Base-by-base conservation (phyloP, 495 filamentous ascomycete genomes). In the Aspergillus hancockii region DNA sequence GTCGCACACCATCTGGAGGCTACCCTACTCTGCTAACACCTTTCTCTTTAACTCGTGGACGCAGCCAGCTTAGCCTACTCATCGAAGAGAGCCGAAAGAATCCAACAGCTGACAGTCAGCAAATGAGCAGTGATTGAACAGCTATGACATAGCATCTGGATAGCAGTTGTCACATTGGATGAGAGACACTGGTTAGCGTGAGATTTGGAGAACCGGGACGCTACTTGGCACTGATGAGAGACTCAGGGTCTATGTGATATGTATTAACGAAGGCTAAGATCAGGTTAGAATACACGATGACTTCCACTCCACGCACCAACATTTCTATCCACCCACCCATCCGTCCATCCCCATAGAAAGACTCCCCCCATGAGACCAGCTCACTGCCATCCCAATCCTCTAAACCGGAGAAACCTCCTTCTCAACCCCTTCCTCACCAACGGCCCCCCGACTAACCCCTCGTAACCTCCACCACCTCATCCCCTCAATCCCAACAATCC, bases 401-500 rank as follows among this genome's bases (percentile, higher is more conserved):
- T 38, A 47, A 47, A 5, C 43, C 3, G 43, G 43, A 47, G 43
- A 23, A 47, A 23, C 18, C 5, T 47, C 19, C 41, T 61, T 59
- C 46, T 31, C 45, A 22, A 22, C 38, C 10, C n/a, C 28, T 31
- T 16, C 62, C 30, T 47, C 59, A 22, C 19, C 54, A 50, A 22
- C 52, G 14, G 4, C 25, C 25, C 31, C 53, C 22, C 45, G 60
- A 4, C 38, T 58, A 43, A 63, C 62, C 46, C 56, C 58, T 14
- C 38, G 38, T 41, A 47, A 21, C 67, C 68, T 72, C 67, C 71
- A 68, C 71, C 71, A 82, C 21, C 72, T 62, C 54, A 80, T 19
- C 45, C 72, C 67, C 46, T 67, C 71, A 67, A 73, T 76, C 8
- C 79, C 62, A 2, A 76, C 75, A 12, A 81, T 86, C 31, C 85